Percentiles rank a stretch among this genome's conserved stretches.
These are phyloP conservation scores for Uronychia setigera DNA, from an alignment of 73 alveolate species.

Conservation along the genomic window DNA sequence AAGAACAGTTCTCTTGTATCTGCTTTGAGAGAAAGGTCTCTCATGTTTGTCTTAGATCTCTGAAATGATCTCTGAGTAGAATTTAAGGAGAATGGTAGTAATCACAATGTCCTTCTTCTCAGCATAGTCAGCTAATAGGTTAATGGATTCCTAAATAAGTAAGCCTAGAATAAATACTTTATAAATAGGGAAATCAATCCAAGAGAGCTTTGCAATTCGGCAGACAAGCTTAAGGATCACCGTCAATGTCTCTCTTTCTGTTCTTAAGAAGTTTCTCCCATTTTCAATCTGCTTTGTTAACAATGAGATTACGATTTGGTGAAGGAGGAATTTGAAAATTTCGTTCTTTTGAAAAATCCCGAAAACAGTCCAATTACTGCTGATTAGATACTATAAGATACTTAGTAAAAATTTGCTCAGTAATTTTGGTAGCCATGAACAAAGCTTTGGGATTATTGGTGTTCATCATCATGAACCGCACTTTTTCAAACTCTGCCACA, in stretches of 20 bases:
- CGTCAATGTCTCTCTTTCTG: not conserved
- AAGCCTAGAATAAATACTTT: not conserved
- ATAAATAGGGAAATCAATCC: not conserved
- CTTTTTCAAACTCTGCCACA: not conserved
- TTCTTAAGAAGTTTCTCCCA: not conserved
- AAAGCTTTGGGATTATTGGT: not conserved
- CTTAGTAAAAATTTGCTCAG: not conserved
- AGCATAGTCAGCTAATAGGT: not conserved
- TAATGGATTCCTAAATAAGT: not conserved
- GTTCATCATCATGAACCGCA: not conserved
- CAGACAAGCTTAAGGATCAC: not conserved
- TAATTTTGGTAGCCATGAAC: not conserved
- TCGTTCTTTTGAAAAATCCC: not conserved
- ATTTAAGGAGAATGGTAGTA: not conserved
- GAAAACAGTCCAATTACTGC: not conserved
- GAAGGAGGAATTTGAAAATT: not conserved
- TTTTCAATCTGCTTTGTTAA: not conserved
- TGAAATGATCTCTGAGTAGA: not conserved
- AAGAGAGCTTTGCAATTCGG: not conserved
- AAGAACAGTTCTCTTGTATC: not conserved
- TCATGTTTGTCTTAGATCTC: not conserved
- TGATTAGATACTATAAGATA: not conserved
- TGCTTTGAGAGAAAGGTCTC: not conserved
- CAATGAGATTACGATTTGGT: not conserved
- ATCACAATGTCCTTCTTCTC: not conserved